Conservation (phyloP, 169 alveolate species). For the Plasmodium inui region DNA sequence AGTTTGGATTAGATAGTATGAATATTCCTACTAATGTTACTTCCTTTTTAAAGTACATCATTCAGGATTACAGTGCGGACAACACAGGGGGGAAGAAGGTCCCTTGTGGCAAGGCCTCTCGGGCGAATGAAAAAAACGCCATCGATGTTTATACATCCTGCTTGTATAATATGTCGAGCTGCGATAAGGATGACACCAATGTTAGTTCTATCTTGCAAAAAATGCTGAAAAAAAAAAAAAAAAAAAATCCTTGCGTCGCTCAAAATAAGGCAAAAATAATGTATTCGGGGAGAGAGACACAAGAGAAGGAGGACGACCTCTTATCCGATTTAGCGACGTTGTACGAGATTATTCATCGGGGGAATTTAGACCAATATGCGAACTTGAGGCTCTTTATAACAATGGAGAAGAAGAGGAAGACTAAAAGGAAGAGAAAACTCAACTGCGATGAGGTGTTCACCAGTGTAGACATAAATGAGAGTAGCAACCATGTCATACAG, state of each 20-base stretch:
- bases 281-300: neutral
- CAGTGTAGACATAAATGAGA: neutral
- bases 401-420: slow-evolving; percentile 22
- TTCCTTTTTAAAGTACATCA: slow-evolving; percentile 12
- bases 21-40: slow-evolving; percentile 4
- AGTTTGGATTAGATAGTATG: slow-evolving; percentile 21
- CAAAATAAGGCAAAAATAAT: neutral
- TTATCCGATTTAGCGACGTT: neutral
- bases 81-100: neutral
- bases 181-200: neutral
- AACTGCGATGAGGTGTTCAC: slow-evolving; percentile 19
- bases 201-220: neutral
- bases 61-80: neutral
- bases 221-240: slow-evolving; percentile 8
- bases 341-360: slow-evolving; percentile 26
- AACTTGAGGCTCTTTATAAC: slow-evolving; percentile 34
- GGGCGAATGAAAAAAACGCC: neutral
- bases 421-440: slow-evolving; percentile 31
- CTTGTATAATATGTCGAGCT: neutral
- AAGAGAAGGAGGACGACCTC: neutral
- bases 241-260: neutral
- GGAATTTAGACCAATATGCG: slow-evolving; percentile 16
- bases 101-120: neutral
- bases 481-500: neutral
- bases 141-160: neutral